Base-by-base conservation (phyloP, 2,329 filamentous ascomycete species). In the Colletotrichum melonis region DNA sequence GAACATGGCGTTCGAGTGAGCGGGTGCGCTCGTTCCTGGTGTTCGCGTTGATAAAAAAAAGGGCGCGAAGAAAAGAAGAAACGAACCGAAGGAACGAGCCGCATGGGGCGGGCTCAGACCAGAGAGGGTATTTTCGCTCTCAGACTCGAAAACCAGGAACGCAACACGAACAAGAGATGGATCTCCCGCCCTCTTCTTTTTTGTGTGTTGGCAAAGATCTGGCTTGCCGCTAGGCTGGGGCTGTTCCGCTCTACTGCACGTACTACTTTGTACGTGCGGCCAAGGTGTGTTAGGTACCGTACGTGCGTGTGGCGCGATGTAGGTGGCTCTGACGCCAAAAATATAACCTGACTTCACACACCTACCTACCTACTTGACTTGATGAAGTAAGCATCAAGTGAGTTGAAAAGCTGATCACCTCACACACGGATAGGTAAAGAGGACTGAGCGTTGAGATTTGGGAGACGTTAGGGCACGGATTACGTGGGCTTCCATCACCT, bases 221-320 rank as follows among this genome's bases (percentile, higher is more conserved):
- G 30, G 56, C 30, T 32, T 38, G 26, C 56, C 30, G 30, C 56
- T 38, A 42, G 16, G 38, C 38, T 42, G 38, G 38, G 35, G 38
- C 14, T 42, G 38, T 16, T 3, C 6, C 60, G 9, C n/a, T 4
- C 60, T 63, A 63, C 60, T 63, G 60, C 60, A 63, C 42, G 60
- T 63, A 63, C 60, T 54, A 52, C 38, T 49, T 63, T 30, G 60
- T 28, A 52, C 60, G 60, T 63, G 60, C 60, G 42, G 19, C 38
- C 9, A 35, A 35, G 32, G 11, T 35, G 11, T 35, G 32, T 35
- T 12, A 35, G 11, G 32, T 35, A 35, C 32, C 32, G 32, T 35
- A 35, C 32, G 32, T 35, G 32, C 32, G 32, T 35, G 32, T 35
- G 32, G 32, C 42, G 42, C 42, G 42, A 49, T 49, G 19, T 22